Percentiles rank a stretch among this genome's conserved stretches.
phyloP scores from a whole-genome alignment of 169 alveolate species.

The Condylostoma magnum region DNA sequence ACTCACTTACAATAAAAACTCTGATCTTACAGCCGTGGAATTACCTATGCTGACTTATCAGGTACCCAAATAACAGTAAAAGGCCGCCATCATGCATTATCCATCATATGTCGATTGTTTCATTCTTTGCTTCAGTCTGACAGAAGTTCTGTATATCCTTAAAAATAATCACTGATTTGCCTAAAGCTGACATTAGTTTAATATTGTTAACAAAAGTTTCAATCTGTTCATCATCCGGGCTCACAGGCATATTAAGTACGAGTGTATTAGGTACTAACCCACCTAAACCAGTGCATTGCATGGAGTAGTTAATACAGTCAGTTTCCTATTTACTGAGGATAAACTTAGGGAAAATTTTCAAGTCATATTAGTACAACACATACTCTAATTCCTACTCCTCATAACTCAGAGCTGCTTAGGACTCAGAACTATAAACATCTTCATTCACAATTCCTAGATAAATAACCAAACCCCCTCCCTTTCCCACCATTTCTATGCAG shows the following conservation, averaged over 20 bases:
- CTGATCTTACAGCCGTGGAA: constrained; percentile 43
- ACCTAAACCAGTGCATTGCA: constrained; percentile 44
- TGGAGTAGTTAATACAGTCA: background rate
- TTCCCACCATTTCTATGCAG: background rate
- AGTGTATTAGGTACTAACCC: constrained; percentile 45
- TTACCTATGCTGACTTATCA: constrained; percentile 33
- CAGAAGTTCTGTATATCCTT: constrained; percentile 10
- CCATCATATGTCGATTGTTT: constrained; percentile 39
- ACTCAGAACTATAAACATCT: background rate
- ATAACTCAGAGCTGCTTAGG: background rate
- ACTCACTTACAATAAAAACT: constrained; percentile 41
- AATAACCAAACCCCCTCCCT: background rate
- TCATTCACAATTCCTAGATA: background rate
- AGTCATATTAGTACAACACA: background rate
- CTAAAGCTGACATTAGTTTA: background rate
- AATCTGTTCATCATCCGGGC: constrained; percentile 13
- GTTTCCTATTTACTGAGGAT: background rate
- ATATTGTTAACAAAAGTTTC: background rate
- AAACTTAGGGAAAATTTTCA: background rate
- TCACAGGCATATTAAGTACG: constrained; percentile 36
- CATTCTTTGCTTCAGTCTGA: background rate
- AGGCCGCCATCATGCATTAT: constrained; percentile 51
- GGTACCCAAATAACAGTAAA: constrained; percentile 34
- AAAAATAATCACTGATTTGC: constrained; percentile 6
- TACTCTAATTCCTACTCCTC: background rate